A percentile compares a stretch with the other conserved stretches of the same genome.
phyloP scores from a whole-genome alignment of 164 flowering plant genomes.

The Dillenia turbinata region DNA sequence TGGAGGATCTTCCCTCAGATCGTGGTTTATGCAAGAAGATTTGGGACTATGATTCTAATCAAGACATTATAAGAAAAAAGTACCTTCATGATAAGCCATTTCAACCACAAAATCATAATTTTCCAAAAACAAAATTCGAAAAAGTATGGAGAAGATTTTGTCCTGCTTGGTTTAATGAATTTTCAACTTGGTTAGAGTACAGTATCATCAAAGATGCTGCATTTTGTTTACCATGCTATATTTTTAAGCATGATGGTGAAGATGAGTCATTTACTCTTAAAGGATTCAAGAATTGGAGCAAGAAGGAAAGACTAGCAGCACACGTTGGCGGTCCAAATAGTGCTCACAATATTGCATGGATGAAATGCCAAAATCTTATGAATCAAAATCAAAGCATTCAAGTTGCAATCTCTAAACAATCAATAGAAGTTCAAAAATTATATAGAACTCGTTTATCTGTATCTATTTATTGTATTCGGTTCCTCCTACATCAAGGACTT shows the following conservation, averaged over 20 bases:
- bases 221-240: constrained; percentile 10
- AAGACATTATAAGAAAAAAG: too few species aligned
- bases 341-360: not conserved
- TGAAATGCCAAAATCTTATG: not conserved
- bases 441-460: constrained; percentile 7
- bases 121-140: too few species aligned
- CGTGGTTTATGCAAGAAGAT: too few species aligned
- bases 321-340: constrained; percentile 13
- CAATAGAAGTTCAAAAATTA: not conserved
- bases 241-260: not conserved
- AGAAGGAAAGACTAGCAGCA: constrained; percentile 4
- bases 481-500: constrained; percentile 12
- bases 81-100: too few species aligned
- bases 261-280: constrained; percentile 13
- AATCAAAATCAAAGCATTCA: constrained; percentile 1
- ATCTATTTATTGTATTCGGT: constrained; percentile 4
- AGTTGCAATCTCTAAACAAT: not conserved
- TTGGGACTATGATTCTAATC: too few species aligned
- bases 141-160: too few species aligned
- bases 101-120: too few species aligned
- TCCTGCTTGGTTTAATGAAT: too few species aligned
- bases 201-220: constrained; percentile 8
- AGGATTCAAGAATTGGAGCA: constrained; percentile 18
- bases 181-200: constrained; percentile 6
- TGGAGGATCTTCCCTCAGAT: too few species aligned